Evolutionary conservation across 768 basidiomycete genomes (phyloP).

Genomic region (Gloeostereum incarnatum): DNA sequence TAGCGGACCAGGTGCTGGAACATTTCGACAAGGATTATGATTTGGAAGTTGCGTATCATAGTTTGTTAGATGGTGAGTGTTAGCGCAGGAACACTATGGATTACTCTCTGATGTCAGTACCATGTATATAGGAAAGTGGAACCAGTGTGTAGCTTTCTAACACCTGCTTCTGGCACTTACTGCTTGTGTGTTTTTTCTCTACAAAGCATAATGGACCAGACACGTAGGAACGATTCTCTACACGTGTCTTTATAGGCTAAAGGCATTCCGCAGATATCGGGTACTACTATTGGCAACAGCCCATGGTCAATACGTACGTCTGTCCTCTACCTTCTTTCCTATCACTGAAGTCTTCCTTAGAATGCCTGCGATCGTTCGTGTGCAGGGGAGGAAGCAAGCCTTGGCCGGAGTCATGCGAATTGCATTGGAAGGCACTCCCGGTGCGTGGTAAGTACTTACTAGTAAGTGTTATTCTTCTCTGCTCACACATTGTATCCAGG

Average conservation of each 20-base stretch:
- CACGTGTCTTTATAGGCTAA: background rate
- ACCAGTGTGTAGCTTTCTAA: constrained; percentile 45
- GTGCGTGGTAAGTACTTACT: constrained; percentile 38
- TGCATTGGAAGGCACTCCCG: constrained; percentile 47
- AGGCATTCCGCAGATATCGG: constrained; percentile 30
- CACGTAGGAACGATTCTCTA: constrained; percentile 24
- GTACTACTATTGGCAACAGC: constrained; percentile 68
- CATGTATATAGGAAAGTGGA: constrained; percentile 44
- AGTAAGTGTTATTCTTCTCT: background rate
- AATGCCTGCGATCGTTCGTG: constrained; percentile 42
- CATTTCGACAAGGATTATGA: constrained; percentile 56
- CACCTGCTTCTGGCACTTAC: background rate
- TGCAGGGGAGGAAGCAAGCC: constrained; percentile 46
- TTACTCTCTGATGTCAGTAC: background rate
- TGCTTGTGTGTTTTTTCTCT: constrained; percentile 1
- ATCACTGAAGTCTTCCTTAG: constrained; percentile 14
- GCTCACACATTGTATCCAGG: constrained; percentile 21
- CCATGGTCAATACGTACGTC: constrained; percentile 49
- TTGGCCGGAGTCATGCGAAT: constrained; percentile 58
- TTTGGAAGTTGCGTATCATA: constrained; percentile 52
- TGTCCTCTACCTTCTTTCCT: background rate
- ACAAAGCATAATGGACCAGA: constrained; percentile 64
- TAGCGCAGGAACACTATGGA: background rate
- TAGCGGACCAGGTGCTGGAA: constrained; percentile 43
- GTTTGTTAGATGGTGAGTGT: constrained; percentile 38